phyloP scores from a whole-genome alignment of 78 protist genomes.

The Mantamonas sphyraenae region DNA sequence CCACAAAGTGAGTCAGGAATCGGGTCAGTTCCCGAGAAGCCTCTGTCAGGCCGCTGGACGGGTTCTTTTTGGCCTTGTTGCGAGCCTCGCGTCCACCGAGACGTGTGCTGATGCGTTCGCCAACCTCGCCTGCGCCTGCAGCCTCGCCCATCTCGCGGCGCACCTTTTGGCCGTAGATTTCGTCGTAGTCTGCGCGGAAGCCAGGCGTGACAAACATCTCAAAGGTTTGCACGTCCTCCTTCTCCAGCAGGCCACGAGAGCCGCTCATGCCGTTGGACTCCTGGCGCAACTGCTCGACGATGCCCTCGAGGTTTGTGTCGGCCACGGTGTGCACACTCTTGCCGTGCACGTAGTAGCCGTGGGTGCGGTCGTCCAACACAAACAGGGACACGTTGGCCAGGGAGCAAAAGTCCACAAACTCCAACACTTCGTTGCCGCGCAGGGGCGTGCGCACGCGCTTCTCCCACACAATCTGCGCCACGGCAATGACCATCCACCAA shows the following conservation, averaged over 20 bases:
- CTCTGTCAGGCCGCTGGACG: no score
- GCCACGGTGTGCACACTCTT: constrained; percentile 13
- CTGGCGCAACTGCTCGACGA: constrained; percentile 4
- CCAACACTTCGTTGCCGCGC: neutral
- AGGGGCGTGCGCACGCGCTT: neutral
- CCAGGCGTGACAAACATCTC: constrained; percentile 12
- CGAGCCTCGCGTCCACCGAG: neutral
- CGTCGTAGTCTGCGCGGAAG: neutral
- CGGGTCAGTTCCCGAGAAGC: no score
- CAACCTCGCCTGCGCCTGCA: no score
- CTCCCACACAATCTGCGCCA: neutral
- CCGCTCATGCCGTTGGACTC: constrained; percentile 1
- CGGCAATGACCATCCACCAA: neutral
- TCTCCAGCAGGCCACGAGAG: constrained; percentile 5
- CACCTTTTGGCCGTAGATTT: no score
- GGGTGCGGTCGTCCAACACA: neutral
- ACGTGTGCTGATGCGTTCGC: no score
- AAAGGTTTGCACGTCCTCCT: neutral
- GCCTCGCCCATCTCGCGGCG: neutral
- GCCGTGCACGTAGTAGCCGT: constrained; percentile 41
- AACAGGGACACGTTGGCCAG: constrained; percentile 16
- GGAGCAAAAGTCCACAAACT: constrained; percentile 17
- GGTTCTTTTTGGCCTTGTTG: no score
- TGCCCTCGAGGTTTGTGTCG: constrained; percentile 14
- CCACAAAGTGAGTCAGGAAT: no score